phyloP scores from a whole-genome alignment of 257 asterid species.

The Nemophila menziesii region DNA sequence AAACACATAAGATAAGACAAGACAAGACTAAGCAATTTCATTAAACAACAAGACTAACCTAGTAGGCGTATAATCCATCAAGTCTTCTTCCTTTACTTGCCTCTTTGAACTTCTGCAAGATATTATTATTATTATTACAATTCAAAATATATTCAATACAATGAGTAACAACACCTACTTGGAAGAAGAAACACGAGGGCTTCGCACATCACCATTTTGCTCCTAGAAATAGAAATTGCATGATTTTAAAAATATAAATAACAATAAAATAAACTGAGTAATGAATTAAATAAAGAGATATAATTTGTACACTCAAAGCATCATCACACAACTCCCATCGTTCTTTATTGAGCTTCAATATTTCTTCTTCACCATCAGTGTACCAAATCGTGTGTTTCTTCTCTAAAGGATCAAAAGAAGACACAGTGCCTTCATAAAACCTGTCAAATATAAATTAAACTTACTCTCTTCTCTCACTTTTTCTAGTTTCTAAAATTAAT shows the following conservation, averaged over 20 bases:
- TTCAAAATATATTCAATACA: not conserved
- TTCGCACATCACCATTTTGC: conserved; percentile 5
- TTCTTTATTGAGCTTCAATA: conserved; percentile 27
- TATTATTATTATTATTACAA: too few relatives aligned
- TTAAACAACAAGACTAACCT: not conserved
- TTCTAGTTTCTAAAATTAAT: not conserved
- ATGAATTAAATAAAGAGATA: not conserved
- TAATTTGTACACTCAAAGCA: conserved; percentile 1
- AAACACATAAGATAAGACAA: not conserved
- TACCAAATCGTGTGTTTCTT: conserved; percentile 36
- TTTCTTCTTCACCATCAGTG: conserved; percentile 29
- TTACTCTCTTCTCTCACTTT: not conserved
- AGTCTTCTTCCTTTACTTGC: not conserved
- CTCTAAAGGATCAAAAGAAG: conserved; percentile 26
- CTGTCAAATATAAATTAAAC: conserved; percentile 11
- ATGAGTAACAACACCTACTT: conserved; percentile 18
- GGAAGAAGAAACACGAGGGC: conserved; percentile 9
- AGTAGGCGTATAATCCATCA: not conserved
- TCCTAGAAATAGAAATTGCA: conserved; percentile 9
- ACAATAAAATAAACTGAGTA: not conserved
- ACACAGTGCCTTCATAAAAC: conserved; percentile 34
- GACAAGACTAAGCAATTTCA: not conserved
- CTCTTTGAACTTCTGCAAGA: not conserved
- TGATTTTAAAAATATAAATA: not conserved
- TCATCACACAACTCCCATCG: conserved; percentile 22